These are phyloP conservation scores for Leersia perrieri DNA, from an alignment of 176 grass and related monocot genomes.

Conservation along the genomic window DNA sequence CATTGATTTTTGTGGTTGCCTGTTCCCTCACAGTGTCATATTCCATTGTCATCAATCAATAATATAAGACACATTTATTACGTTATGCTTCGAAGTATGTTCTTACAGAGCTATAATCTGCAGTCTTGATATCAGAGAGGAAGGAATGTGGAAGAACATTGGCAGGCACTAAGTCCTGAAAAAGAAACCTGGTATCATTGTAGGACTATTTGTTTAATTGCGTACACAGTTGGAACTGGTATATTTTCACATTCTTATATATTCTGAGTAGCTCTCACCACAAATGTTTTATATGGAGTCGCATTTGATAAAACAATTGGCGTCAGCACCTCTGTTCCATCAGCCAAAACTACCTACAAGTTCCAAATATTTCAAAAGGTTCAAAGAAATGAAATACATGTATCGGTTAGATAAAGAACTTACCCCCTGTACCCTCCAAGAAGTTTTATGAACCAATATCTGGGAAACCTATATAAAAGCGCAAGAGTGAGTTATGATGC, in stretches of 20 bases:
- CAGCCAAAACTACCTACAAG: slow-evolving; percentile 74
- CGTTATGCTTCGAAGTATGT: slow-evolving; percentile 12
- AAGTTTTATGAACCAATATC: slow-evolving; percentile 59
- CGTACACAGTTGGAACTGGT: slow-evolving; percentile 11
- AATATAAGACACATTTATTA: slow-evolving; percentile 17
- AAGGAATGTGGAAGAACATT: slow-evolving; percentile 71
- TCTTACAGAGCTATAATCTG: slow-evolving; percentile 99
- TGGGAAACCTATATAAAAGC: slow-evolving; percentile 69
- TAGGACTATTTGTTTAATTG: slow-evolving; percentile 12
- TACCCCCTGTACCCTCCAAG: slow-evolving; percentile 69
- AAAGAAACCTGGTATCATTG: slow-evolving; percentile 28
- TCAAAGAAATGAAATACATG: slow-evolving; percentile 19
- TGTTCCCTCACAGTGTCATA: slow-evolving; percentile 37
- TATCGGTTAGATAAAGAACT: slow-evolving; percentile 33
- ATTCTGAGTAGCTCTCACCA: slow-evolving; percentile 58
- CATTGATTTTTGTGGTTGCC: slow-evolving; percentile 97
- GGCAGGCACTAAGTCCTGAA: slow-evolving; percentile 74
- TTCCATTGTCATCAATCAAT: slow-evolving; percentile 20
- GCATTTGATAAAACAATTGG: slow-evolving; percentile 91
- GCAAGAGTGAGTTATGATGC: slow-evolving; percentile 44
- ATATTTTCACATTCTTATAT: slow-evolving; percentile 24
- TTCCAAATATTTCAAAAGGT: slow-evolving; percentile 17
- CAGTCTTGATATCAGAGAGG: slow-evolving; percentile 66
- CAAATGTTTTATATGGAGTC: slow-evolving; percentile 89
- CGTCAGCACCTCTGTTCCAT: slow-evolving; percentile 84